Base-by-base conservation (phyloP, 1,284 basidiomycete genomes). In the Papiliotrema laurentii region DNA sequence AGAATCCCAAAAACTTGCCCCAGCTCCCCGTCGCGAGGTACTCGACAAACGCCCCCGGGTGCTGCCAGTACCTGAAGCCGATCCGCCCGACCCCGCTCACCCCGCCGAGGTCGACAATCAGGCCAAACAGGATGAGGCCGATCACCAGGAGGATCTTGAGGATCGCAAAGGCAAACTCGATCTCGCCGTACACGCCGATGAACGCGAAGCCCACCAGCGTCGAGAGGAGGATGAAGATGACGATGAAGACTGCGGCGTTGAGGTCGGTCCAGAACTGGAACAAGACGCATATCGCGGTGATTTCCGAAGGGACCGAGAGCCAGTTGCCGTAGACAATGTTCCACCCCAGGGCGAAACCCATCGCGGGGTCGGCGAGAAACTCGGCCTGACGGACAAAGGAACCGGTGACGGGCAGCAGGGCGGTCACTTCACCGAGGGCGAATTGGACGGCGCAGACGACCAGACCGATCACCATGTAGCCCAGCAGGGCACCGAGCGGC, bases 291-390 rank as follows among this genome's bases (percentile, higher is more conserved):
- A 57, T 58, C 33, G 58, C 56, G 1, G 50, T 33, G 42, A 63
- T 60, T 37, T 60, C 59, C 3, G 55, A 53, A 2, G 58, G 59
- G 14, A 63, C 55, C 16, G 57, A 61, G 7, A 61, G 47, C 54
- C 49, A 51, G 49, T 59, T 59, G 9, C 55, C 55, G 31, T 60
- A 61, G 7, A 57, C 56, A n/a, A 60, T 53, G 36, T 64, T 62
- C 63, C 85, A 89, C 50, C 86, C 87, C 81, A 86, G 82, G 14
- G 87, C 80, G 62, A 89, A 89, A 1, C 84, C 84, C 51, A 90
- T 78, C 2, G 87, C 84, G 5, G 84, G 83, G 63, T 88, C 83
- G 24, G 89, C 83, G 65, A 89, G 89, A 36, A 54, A 38, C 43
- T 64, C 61, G 16, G 60, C 56, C 37, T 56, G 56, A 3, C 55